These are phyloP conservation scores for Mycena metata DNA, from an alignment of 768 basidiomycete species.

Conservation along the genomic window DNA sequence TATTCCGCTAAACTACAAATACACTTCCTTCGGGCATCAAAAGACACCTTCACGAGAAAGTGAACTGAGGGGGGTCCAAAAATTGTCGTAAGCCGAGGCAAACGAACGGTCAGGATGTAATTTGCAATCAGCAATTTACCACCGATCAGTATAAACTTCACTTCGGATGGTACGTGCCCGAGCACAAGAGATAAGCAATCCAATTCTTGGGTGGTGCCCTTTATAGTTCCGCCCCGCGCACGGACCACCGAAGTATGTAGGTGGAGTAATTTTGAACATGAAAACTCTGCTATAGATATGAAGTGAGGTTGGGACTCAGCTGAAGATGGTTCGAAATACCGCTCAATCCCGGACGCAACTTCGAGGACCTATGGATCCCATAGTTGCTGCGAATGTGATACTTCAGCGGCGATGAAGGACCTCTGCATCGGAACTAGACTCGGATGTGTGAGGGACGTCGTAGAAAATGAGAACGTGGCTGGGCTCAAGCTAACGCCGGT, in stretches of 20 bases:
- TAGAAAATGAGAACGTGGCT: no score
- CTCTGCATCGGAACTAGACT: no score
- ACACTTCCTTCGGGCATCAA: constrained; percentile 22
- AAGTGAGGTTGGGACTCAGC: no score
- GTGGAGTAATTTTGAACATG: no score
- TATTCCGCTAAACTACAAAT: not conserved
- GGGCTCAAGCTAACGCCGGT: no score
- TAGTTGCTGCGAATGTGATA: no score
- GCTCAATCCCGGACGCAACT: no score
- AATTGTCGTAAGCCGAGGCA: constrained; percentile 93
- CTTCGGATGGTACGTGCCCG: constrained; percentile 96
- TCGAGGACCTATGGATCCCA: no score
- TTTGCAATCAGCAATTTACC: constrained; percentile 98
- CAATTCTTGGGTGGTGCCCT: not conserved
- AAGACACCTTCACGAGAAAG: constrained; percentile 46
- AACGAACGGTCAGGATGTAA: constrained; percentile 97
- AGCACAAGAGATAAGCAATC: constrained; percentile 86
- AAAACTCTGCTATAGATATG: no score
- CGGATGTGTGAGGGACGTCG: no score
- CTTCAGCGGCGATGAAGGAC: no score
- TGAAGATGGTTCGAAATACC: no score
- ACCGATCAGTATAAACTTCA: constrained; percentile 96
- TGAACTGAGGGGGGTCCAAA: constrained; percentile 75
- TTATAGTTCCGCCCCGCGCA: constrained; percentile 23
- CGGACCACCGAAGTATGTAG: constrained; percentile 25